Base-by-base conservation (phyloP, 306 rosid species). In the Cicer arietinum region DNA sequence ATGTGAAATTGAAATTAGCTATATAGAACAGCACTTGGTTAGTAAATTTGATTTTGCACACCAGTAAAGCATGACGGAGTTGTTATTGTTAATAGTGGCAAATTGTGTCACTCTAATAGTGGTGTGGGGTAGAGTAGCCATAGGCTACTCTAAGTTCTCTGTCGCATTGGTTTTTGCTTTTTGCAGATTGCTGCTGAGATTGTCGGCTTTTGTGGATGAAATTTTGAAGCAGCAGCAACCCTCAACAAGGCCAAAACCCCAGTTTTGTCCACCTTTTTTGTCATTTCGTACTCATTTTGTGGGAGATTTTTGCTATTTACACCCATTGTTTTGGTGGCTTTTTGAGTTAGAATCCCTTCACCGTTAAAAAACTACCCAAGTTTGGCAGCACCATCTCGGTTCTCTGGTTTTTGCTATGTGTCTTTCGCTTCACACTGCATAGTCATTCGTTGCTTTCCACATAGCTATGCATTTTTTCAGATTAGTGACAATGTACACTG, bases 1-100 rank as follows among this genome's bases (percentile, higher is more conserved):
- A 39, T 69, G 16, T 70, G 47, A 81, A 62, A 52, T 53, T 35
- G 69, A 76, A 43, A 59, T 48, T 16, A 40, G 53, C 65, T 45
- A 52, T 45, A 52, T 30, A 7, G 11, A 54, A 54, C 12, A 70
- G n/a, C 48, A 53, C 39, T 74, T 48, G 35, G 12, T 44, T 14
- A 42, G 68, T 40, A 47, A 62, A 62, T n/a, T 14, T 40, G 68
- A 62, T 62, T 42, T 42, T 8, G 39, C 41, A 64, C 39, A 14
- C 4, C 47, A 9, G 7, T 53, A 7, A 67, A 42, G 57, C 47
- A 44, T 2, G 40, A 22, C 20, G 5, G 46, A 47, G 14, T 46
- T 14, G 52, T 50, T 30, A 4, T 30, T 30, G 5, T 30, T 8
- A 50, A 20, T 41, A 51, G 53, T 5, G 6, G 59, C 37, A 65